phyloP scores from a whole-genome alignment of 2,329 filamentous ascomycete species.

The Coniochaeta sp. region DNA sequence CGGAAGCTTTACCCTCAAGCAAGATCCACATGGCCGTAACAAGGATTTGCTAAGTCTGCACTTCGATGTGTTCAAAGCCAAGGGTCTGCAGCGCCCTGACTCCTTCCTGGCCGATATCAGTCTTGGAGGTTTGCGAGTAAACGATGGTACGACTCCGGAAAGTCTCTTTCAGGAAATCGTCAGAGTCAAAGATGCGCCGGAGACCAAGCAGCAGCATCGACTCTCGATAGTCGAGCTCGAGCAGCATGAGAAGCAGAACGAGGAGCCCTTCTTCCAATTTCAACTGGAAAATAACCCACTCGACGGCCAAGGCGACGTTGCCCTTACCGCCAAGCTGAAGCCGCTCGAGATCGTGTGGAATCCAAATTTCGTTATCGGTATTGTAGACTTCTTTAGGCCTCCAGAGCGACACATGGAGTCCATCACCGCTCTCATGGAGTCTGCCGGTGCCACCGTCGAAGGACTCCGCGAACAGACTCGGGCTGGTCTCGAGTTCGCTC shows the following conservation, averaged over 20 bases:
- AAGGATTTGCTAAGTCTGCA: slow-evolving; percentile 83
- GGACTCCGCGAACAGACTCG: slow-evolving; percentile 91
- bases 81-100: slow-evolving; percentile 81
- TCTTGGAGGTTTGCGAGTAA: slow-evolving; percentile 86
- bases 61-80: slow-evolving; percentile 91
- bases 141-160: slow-evolving; percentile 88
- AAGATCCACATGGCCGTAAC: slow-evolving; percentile 69
- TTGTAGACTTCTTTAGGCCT: slow-evolving; percentile 92
- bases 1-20: slow-evolving; percentile 89
- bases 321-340: slow-evolving; percentile 83
- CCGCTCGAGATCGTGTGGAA: slow-evolving; percentile 98
- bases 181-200: slow-evolving; percentile 80
- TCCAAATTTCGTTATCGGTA: slow-evolving; percentile 81
- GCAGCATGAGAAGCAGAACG: slow-evolving; percentile 26
- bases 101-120: slow-evolving; percentile 84
- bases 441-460: slow-evolving; percentile 90
- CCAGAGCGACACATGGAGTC: slow-evolving; percentile 98
- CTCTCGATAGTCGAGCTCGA: slow-evolving; percentile 49
- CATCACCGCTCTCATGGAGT: slow-evolving; percentile 91
- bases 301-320: slow-evolving; percentile 85
- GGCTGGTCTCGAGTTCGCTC: slow-evolving; percentile 88
- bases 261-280: slow-evolving; percentile 84
- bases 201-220: slow-evolving; percentile 35
- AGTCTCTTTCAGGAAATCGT: slow-evolving; percentile 94
- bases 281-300: slow-evolving; percentile 93